Percentiles rank a stretch among this genome's conserved stretches.
phyloP scores from a whole-genome alignment of 1,139 yeast genomes.

The Candida mesenterica region DNA sequence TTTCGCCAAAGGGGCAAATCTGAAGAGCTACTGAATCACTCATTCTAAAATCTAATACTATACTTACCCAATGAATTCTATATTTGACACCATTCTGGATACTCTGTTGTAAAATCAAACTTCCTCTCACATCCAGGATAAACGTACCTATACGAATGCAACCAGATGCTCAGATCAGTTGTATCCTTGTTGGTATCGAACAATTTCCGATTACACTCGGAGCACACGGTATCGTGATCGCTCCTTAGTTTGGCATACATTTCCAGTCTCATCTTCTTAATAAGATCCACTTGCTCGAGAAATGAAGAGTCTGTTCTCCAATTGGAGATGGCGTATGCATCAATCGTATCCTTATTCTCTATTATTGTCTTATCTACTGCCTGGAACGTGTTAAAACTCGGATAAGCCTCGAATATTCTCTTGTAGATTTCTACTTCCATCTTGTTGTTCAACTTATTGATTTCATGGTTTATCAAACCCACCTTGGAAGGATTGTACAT shows the following conservation, averaged over 20 bases:
- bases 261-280: conserved; percentile 11
- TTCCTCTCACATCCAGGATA: conserved; percentile 19
- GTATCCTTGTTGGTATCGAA: conserved; percentile 37
- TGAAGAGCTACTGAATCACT: too few relatives aligned
- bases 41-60: too few relatives aligned
- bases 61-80: too few relatives aligned
- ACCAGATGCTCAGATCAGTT: conserved; percentile 44
- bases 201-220: conserved; percentile 43
- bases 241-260: conserved; percentile 18
- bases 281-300: conserved; percentile 4
- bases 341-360: conserved; percentile 13
- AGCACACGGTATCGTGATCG: conserved; percentile 29
- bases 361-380: conserved; percentile 11
- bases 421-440: conserved; percentile 31
- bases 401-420: conserved; percentile 19
- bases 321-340: conserved; percentile 16
- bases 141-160: conserved; percentile 57
- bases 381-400: conserved; percentile 11
- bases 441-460: conserved; percentile 21
- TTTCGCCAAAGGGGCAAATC: too few relatives aligned
- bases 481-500: conserved; percentile 40
- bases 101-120: conserved; percentile 29
- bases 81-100: conserved; percentile 40
- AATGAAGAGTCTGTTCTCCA: conserved; percentile 17
- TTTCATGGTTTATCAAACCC: conserved; percentile 12